phyloP scores from a whole-genome alignment of 352 stramenopile genomes.

The Phytophthora syringae region DNA sequence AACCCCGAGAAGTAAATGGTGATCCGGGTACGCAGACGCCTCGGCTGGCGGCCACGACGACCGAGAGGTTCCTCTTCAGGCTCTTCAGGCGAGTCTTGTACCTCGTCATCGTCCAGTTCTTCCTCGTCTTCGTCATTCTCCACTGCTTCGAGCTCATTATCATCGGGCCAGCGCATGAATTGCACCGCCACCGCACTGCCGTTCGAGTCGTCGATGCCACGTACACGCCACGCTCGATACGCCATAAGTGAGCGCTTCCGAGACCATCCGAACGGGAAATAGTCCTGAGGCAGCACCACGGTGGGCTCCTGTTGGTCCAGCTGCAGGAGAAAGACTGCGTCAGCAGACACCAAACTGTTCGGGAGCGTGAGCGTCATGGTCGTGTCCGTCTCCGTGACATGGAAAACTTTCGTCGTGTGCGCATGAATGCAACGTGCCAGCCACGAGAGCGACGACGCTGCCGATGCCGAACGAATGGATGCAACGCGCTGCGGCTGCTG shows the following conservation, averaged over 20 bases:
- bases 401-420: conserved; percentile 58
- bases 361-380: conserved; percentile 65
- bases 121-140: conserved; percentile 55
- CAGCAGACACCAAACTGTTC: conserved; percentile 64
- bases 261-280: conserved; percentile 64
- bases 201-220: conserved; percentile 54
- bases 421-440: conserved; percentile 58
- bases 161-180: conserved; percentile 75
- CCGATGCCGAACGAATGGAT: conserved; percentile 34
- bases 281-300: conserved; percentile 53
- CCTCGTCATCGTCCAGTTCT: conserved; percentile 46
- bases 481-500: conserved; percentile 42
- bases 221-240: conserved; percentile 72
- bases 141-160: conserved; percentile 29
- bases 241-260: conserved; percentile 59
- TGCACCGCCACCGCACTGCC: conserved; percentile 58
- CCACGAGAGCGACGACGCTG: conserved; percentile 51
- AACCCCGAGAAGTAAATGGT: conserved; percentile 73
- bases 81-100: conserved; percentile 46
- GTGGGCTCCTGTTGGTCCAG: conserved; percentile 53
- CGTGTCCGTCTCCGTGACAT: conserved; percentile 65
- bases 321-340: conserved; percentile 57
- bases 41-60: conserved; percentile 26
- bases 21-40: conserved; percentile 57
- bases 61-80: conserved; percentile 54